Percentiles rank a stretch among this genome's conserved stretches.
phyloP scores from a whole-genome alignment of 306 rosid genomes.

The Potentilla sterilis region DNA sequence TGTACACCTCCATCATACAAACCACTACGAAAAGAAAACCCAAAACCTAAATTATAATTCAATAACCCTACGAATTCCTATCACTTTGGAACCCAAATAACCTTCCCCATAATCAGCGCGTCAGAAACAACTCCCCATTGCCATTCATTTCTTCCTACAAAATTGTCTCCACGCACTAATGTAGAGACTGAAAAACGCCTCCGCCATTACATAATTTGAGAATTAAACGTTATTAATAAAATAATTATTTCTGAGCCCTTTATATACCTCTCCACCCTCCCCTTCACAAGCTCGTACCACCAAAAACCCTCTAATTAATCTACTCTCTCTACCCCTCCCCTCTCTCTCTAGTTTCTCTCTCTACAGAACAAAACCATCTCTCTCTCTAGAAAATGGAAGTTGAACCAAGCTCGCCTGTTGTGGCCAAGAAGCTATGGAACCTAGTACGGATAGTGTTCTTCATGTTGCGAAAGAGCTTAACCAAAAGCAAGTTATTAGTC shows the following conservation, averaged over 20 bases:
- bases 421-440: slow-evolving; percentile 63
- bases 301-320: background rate
- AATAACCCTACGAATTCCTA: slow-evolving; percentile 7
- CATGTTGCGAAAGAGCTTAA: slow-evolving; percentile 65
- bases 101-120: slow-evolving; percentile 10
- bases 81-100: background rate
- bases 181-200: background rate
- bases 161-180: slow-evolving; percentile 10
- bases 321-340: slow-evolving; percentile 21
- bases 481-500: slow-evolving; percentile 53
- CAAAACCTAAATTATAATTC: background rate
- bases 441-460: slow-evolving; percentile 47
- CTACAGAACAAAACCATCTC: slow-evolving; percentile 3
- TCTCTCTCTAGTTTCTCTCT: background rate
- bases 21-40: background rate
- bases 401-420: slow-evolving; percentile 40
- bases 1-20: background rate
- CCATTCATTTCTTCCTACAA: background rate
- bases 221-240: slow-evolving; percentile 15
- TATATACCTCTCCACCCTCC: slow-evolving; percentile 30
- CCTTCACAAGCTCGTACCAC: slow-evolving; percentile 17
- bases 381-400: slow-evolving; percentile 52
- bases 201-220: background rate
- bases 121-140: background rate
- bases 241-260: slow-evolving; percentile 32